Evolutionary conservation across 192 early-diverging fungal species (phyloP).

Genomic region (Obelidium mucronatum): DNA sequence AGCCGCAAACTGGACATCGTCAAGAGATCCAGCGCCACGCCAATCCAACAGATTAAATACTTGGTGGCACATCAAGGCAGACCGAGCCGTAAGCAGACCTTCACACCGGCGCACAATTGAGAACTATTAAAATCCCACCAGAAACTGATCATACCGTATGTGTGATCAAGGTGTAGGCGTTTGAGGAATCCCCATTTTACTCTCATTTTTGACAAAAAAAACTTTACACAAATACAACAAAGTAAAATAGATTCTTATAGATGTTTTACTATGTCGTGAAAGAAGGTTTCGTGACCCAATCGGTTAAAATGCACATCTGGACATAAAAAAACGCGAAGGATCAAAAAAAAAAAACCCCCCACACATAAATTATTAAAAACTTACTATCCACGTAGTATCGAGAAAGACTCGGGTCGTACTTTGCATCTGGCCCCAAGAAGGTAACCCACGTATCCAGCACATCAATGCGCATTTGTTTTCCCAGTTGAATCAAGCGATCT

Average conservation of each 20-base stretch:
- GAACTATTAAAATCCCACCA: neutral
- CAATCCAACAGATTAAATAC: conserved; percentile 51
- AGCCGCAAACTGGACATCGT: conserved; percentile 54
- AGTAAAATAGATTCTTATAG: neutral
- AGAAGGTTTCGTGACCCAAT: conserved; percentile 17
- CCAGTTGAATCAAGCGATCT: conserved; percentile 2
- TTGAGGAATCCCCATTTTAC: neutral
- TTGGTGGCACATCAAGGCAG: conserved; percentile 41
- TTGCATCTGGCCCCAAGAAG: conserved; percentile 23
- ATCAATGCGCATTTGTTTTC: neutral
- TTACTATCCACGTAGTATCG: conserved; percentile 5
- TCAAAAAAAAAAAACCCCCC: conserved; percentile 1
- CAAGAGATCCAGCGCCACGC: conserved; percentile 47
- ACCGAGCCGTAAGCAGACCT: conserved; percentile 50
- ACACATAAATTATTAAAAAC: too few species aligned
- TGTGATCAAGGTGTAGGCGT: conserved; percentile 46
- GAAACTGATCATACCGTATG: conserved; percentile 40
- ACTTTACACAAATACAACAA: too few species aligned
- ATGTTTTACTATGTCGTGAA: conserved; percentile 7
- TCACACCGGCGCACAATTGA: neutral
- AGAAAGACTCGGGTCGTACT: neutral
- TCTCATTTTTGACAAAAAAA: conserved; percentile 14
- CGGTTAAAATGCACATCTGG: conserved; percentile 17
- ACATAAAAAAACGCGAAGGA: neutral
- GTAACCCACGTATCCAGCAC: conserved; percentile 22